Conservation (phyloP, 139 green algal species). For the Volvox reticuliferus region DNA sequence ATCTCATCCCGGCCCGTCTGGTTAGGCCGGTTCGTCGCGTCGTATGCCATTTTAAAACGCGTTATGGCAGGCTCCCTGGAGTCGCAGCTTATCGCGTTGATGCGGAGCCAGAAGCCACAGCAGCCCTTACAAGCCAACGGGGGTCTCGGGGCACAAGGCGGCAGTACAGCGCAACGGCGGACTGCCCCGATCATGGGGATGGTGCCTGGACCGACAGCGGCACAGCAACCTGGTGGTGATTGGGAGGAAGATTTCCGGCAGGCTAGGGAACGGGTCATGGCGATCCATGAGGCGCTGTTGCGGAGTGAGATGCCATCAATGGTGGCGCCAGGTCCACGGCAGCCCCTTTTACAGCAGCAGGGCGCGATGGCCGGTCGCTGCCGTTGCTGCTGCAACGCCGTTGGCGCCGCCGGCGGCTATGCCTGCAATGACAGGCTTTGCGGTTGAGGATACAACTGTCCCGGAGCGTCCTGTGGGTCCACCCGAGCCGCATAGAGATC, state of each 20-base stretch:
- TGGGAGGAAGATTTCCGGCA: no score
- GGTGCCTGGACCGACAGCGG: no score
- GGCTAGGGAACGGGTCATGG: neutral
- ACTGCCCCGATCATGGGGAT: no score
- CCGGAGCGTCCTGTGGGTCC: no score
- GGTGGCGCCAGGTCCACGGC: slow-evolving; percentile 31
- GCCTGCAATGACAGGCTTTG: neutral
- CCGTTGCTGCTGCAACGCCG: neutral
- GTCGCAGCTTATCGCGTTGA: slow-evolving; percentile 44
- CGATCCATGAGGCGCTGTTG: neutral
- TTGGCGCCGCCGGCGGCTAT: neutral
- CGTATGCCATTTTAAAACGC: neutral
- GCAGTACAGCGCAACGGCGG: neutral
- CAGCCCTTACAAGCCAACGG: neutral
- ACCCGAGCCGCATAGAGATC: neutral
- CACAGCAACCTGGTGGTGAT: no score
- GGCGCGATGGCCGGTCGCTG: neutral
- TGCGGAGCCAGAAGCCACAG: slow-evolving; percentile 43
- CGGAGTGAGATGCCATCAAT: neutral
- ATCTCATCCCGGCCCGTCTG: no score
- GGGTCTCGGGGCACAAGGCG: neutral
- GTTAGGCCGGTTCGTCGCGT: no score
- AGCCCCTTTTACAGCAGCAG: neutral
- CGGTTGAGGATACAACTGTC: neutral
- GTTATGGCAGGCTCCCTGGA: slow-evolving; percentile 54